phyloP scores from a whole-genome alignment of 2,329 filamentous ascomycete species.

The Apiospora hydei region DNA sequence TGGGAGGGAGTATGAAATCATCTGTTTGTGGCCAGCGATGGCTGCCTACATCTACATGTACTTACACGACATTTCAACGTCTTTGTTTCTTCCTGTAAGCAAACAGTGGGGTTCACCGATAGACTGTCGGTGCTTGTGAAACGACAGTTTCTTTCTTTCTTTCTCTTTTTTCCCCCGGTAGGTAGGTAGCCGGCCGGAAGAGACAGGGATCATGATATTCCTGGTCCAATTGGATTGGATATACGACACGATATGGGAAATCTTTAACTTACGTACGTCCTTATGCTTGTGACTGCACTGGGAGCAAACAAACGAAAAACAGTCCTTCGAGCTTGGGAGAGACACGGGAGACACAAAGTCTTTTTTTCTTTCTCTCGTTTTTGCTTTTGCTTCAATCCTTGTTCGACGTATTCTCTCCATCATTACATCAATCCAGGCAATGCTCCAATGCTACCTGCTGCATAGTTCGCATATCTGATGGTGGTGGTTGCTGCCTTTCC shows the following conservation, averaged over 20 bases:
- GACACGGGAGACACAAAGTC: neutral
- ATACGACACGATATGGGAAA: neutral
- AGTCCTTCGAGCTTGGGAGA: neutral
- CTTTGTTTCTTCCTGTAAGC: neutral
- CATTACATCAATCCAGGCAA: neutral
- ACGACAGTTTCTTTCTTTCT: neutral
- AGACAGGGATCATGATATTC: neutral
- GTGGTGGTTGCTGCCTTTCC: neutral
- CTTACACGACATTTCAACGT: neutral
- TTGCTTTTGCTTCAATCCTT: neutral
- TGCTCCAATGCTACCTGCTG: neutral
- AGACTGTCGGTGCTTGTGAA: neutral
- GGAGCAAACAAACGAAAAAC: neutral
- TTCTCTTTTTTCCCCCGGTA: neutral
- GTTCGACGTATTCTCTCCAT: too few relatives aligned
- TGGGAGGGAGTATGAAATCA: neutral
- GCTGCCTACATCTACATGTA: neutral
- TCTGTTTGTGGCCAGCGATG: neutral
- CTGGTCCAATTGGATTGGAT: neutral
- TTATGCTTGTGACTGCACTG: neutral
- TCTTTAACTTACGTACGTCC: neutral
- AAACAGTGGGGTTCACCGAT: neutral
- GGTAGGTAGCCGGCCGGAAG: neutral
- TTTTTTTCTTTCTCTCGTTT: neutral
- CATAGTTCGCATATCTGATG: slow-evolving; percentile 2